Base-by-base conservation (phyloP, 108 stramenopile genomes). In the Craspedostauros australis region DNA sequence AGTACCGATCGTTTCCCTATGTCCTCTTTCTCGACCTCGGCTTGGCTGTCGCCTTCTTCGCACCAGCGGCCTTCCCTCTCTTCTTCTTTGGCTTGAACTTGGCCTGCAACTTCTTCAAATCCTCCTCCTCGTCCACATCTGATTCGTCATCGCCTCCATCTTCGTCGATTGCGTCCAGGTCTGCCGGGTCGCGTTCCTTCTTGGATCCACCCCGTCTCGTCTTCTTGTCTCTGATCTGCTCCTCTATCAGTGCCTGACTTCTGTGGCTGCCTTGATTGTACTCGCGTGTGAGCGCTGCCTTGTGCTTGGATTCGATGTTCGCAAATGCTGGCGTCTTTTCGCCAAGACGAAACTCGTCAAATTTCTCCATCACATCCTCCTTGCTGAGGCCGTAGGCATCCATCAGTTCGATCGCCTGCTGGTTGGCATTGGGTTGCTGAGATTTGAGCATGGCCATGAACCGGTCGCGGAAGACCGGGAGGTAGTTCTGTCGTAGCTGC, bases 311-410 rank as follows among this genome's bases (percentile, higher is more conserved):
- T 59, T 91, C 85, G 41, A 96, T 37, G 50, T 80, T 72, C 25
- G 68, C 73, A 57, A 82, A 86, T 33, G 64, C 60, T 23, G 64
- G 49, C n/a, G 30, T 62, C 46, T 70, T 62, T 14, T 69, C 42
- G 29, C 52, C 71, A 52, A 95, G 31, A 2, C 52, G 21, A 39
- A 88, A 77, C 49, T 91, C 91, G 50, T 86, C 79, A 44, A 98
- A 41, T 36, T 88, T 88, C 57, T 97, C 98, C 40, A 95, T 78
- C 15, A 97, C 58, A 68, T 97, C 96, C 41, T 97, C 95, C 29
- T 92, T 73, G 51, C 78, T 86, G 31, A 99, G 57, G 3, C 98
- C 98, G 67, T 97, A 97, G 45, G 74, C 74, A 50, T 96, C 94
- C 84, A 99, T 86, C 7, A 94, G 59, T 1, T 39, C 69, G 43